Evolutionary conservation across 2,329 filamentous ascomycete species (phyloP), one percentile per base, ranked within the genome.

Genomic region (Neurospora crassa): DNA sequence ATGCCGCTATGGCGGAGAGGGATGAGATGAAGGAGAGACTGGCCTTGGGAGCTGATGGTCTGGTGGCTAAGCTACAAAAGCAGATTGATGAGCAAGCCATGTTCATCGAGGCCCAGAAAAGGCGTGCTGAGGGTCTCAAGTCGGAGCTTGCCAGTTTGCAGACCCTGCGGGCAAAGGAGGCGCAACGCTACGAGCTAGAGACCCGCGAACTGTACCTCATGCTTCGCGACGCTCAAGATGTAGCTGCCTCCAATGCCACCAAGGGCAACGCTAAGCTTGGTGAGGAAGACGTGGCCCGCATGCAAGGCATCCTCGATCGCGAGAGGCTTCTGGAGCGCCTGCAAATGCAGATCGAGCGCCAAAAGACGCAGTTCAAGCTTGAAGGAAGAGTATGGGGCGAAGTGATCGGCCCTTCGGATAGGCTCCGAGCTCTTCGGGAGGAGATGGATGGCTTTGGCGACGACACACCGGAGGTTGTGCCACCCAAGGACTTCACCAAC

Each of bases 171-270:
- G 92, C 92, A 20, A 94, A 96, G 80, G 95, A 98, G 79, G 87
- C 96, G 43, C 96, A 98, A 81, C 89, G 96, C 69, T 97, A 97
- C 78, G 96, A 99, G 82, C 84, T 99, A 40, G 96, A 99, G 82
- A 98, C 95, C 1, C 88, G 96, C 83, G 96, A 99, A 81, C 84
- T 99, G 29, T 99, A 98, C 81, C 91, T 99, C 71, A 99, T 99
- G 96, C 90, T 99, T 74, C 90, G 95, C 73, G 96, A 99, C 81
- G 95, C 96, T 45, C 95, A 98, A 81, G 95, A 99, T 78, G 93
- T 97, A 75, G 95, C 95, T 67, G 94, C 94, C 34, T 94, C 95
- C 3, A 92, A 93, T 77, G 92, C 93, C 70, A 82, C 82, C 70
- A 90, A 89, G 79, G 83, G 83, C 74, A 83, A 83, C 53, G 84